Percentiles rank a stretch among this genome's conserved stretches.
These are phyloP conservation scores for Penicillium daleae DNA, from an alignment of 495 filamentous ascomycete species.

Conservation along the genomic window DNA sequence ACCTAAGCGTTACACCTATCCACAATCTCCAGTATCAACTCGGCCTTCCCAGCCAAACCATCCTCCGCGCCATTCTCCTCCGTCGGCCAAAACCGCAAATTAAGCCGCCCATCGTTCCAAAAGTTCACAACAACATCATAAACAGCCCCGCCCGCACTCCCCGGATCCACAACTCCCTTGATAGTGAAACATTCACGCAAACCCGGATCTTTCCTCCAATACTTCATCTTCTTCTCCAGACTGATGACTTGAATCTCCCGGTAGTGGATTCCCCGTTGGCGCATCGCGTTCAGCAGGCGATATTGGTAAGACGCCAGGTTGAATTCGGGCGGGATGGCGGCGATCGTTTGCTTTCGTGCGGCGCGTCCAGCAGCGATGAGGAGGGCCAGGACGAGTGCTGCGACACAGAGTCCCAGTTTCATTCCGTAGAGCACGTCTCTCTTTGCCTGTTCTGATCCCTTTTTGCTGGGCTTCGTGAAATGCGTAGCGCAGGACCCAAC, in stretches of 20 bases:
- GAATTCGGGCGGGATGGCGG: not conserved
- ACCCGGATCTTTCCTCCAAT: not conserved
- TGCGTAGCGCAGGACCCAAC: not conserved
- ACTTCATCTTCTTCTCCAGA: not conserved
- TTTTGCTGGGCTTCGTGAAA: not conserved
- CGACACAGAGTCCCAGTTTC: not conserved
- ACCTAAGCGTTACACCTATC: not conserved
- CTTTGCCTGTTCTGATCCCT: not conserved
- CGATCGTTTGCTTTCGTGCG: not conserved
- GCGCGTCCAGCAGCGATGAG: not conserved
- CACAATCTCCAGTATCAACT: not conserved
- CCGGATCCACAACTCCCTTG: not conserved
- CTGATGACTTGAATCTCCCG: not conserved
- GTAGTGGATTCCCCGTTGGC: not conserved
- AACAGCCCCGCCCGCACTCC: not conserved
- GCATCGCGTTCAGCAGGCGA: not conserved
- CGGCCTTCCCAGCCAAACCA: not conserved
- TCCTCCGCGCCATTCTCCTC: not conserved
- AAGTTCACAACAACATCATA: conserved; percentile 1
- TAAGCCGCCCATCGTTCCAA: not conserved
- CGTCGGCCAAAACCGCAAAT: not conserved
- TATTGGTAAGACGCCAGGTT: not conserved
- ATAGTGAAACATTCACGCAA: not conserved
- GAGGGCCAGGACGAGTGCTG: not conserved
- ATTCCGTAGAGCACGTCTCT: not conserved